Conservation (phyloP, 352 stramenopile species). For the Globisporangium carolinianum region DNA sequence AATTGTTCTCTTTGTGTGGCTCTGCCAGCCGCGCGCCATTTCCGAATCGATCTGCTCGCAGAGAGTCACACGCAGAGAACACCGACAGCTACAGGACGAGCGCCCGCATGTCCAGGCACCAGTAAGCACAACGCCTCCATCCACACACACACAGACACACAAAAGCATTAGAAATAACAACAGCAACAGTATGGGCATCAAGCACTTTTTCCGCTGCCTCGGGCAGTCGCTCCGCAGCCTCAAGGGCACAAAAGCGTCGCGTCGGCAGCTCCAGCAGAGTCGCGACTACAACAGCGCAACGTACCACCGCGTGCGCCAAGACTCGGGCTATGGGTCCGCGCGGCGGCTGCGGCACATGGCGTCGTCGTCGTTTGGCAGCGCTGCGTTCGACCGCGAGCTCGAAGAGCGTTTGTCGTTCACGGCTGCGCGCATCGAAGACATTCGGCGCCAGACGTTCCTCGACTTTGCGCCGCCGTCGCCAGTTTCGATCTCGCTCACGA, state of each 20-base stretch:
- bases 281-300: slow-evolving; percentile 13
- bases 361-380: slow-evolving; percentile 10
- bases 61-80: too few relatives aligned
- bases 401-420: slow-evolving; percentile 13
- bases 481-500: slow-evolving; percentile 3
- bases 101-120: too few relatives aligned
- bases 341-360: slow-evolving; percentile 5
- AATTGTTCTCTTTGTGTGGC: too few relatives aligned
- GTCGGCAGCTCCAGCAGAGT: slow-evolving; percentile 8
- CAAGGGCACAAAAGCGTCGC: slow-evolving; percentile 8
- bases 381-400: slow-evolving; percentile 12
- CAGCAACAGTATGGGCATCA: slow-evolving; percentile 5
- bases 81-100: too few relatives aligned
- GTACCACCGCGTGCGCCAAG: slow-evolving; percentile 11
- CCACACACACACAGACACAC: too few relatives aligned
- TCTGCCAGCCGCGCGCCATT: too few relatives aligned
- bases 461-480: slow-evolving; percentile 6
- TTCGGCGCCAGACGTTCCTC: slow-evolving; percentile 13
- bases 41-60: too few relatives aligned
- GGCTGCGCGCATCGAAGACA: slow-evolving; percentile 14
- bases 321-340: not conserved
- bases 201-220: slow-evolving; percentile 15
- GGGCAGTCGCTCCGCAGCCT: slow-evolving; percentile 11
- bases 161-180: too few relatives aligned
- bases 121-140: too few relatives aligned